Percentiles rank a stretch among this genome's conserved stretches.
Evolutionary conservation across 2,329 filamentous ascomycete species (phyloP).

Genomic region (Sporothrix globosa): DNA sequence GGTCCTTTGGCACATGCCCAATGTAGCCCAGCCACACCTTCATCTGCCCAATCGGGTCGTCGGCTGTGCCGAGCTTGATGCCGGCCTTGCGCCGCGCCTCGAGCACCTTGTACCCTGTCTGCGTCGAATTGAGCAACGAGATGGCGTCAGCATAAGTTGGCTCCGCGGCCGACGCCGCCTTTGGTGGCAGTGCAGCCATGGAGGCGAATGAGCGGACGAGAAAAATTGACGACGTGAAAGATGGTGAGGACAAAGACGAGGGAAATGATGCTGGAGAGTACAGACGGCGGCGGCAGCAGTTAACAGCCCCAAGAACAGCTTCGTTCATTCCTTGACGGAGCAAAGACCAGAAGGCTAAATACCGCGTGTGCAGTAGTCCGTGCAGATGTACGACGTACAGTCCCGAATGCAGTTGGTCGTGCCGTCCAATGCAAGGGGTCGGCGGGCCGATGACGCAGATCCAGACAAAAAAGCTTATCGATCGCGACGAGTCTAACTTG

Average conservation of each 20-base stretch:
- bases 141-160: conserved; percentile 71
- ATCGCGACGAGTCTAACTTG: not conserved
- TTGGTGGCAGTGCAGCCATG: not conserved
- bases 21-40: conserved; percentile 74
- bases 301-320: conserved; percentile 11
- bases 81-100: conserved; percentile 78
- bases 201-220: not conserved
- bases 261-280: not conserved
- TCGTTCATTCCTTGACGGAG: conserved; percentile 19
- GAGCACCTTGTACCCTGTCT: conserved; percentile 82
- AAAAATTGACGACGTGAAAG: not conserved
- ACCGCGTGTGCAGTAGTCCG: conserved; percentile 6
- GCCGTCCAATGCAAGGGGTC: conserved; percentile 5
- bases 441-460: conserved; percentile 28
- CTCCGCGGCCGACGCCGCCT: not conserved
- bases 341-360: not conserved
- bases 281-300: conserved; percentile 25
- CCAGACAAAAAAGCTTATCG: conserved; percentile 11
- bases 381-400: not conserved
- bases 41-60: conserved; percentile 72
- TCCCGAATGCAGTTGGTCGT: not conserved
- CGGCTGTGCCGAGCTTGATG: conserved; percentile 65
- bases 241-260: not conserved
- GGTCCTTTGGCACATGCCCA: conserved; percentile 65
- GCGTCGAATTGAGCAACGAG: conserved; percentile 81